Conservation (phyloP, 306 rosid genomes). For the Elaeagnus macrophylla region DNA sequence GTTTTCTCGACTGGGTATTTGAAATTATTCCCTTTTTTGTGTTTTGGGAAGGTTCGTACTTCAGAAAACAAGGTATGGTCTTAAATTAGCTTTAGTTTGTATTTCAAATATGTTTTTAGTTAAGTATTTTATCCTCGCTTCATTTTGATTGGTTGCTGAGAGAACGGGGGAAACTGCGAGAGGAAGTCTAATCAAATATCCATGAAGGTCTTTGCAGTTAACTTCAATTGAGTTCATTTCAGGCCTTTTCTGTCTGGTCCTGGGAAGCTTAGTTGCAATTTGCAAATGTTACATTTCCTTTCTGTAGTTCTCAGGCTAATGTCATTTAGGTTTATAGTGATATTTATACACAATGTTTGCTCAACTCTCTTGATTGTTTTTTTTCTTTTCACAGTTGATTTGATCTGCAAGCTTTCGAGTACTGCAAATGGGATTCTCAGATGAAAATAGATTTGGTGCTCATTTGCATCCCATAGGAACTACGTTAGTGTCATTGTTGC, state of each 20-base stretch:
- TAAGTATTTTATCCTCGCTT: neutral
- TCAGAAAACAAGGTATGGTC: constrained; percentile 37
- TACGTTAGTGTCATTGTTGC: neutral
- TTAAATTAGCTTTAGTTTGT: constrained; percentile 8
- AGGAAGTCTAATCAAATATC: constrained; percentile 16
- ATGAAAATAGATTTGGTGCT: neutral
- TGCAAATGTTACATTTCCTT: neutral
- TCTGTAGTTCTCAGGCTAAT: neutral
- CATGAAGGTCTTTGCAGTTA: constrained; percentile 13
- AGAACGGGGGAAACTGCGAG: constrained; percentile 16
- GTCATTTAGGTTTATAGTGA: neutral
- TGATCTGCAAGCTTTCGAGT: neutral
- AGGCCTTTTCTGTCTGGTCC: too few species aligned
- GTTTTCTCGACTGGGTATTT: constrained; percentile 24
- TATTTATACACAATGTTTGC: neutral
- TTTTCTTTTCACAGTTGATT: neutral
- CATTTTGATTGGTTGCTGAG: constrained; percentile 15
- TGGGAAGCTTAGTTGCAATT: neutral
- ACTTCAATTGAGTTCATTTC: neutral
- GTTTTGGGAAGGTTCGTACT: constrained; percentile 18
- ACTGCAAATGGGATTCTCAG: neutral
- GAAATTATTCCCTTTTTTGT: constrained; percentile 23
- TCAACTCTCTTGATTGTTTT: neutral
- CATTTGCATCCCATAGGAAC: neutral
- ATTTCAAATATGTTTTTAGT: constrained; percentile 14